Base-by-base conservation (phyloP, 345 rosid genomes). In the Arabidopsis suecica region DNA sequence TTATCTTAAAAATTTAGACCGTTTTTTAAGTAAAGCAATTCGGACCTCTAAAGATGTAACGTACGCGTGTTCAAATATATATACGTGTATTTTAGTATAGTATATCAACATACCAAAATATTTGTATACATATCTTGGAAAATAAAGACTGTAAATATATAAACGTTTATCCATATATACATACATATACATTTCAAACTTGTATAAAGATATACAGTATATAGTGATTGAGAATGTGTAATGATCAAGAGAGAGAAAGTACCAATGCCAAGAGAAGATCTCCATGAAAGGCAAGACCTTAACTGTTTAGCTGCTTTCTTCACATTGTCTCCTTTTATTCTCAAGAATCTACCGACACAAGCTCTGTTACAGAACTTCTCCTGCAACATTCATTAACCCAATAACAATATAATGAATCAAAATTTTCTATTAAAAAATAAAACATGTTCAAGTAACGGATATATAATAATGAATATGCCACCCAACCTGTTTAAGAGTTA, bases 241-340 rank as follows among this genome's bases (percentile, higher is more conserved):
- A 40, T 16, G 2, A 50, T 25, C 0, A 47, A 51, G 56, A 20
- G 57, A 76, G 55, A 54, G 57, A 68, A 11, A 40, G 30, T 71
- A 95, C 99, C 99, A 30, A 78, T 86, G 81, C 91, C 91, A 34
- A 91, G 79, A 69, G 80, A 84, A 61, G 90, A 89, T 80, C 98
- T 91, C 99, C 99, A 95, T 32, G 94, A 83, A 83, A 95, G 97
- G 72, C 94, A 92, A 28, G 97, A 82, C 51, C 89, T 75, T 54
- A 95, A 81, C 59, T 84, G 86, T 83, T 89, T 95, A 3, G 93
- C 88, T 57, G 97, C 88, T 83, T 89, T 95, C 88, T 90, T 95
- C 36, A 89, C 93, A 53, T 75, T 90, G 14, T 87, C 94, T 44
- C 96, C 90, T 85, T 88, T 93, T 6, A 86, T 85, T 65, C 75